These are phyloP conservation scores for Tetrastigma voinierianum DNA, from an alignment of 164 flowering plant species.

Conservation along the genomic window DNA sequence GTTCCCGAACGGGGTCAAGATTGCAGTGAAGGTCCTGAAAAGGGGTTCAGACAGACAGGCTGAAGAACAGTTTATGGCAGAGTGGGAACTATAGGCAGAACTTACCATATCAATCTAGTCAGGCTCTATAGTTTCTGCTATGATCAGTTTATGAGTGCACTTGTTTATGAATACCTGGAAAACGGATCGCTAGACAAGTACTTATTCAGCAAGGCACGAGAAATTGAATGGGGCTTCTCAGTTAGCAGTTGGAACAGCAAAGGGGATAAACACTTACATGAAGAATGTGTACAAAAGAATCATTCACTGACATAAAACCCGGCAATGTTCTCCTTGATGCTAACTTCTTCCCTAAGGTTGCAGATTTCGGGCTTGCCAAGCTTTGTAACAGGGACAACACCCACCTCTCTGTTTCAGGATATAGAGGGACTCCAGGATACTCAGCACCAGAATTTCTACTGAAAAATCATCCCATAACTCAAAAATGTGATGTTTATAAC, in stretches of 20 bases:
- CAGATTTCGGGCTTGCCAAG: conserved; percentile 16
- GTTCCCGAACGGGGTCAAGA: background rate
- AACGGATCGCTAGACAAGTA: conserved; percentile 3
- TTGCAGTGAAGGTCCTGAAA: conserved; percentile 5
- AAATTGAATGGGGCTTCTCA: background rate
- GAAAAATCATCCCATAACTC: conserved; percentile 1
- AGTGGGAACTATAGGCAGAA: conserved; percentile 12
- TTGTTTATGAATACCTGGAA: conserved; percentile 11
- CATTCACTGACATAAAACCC: conserved; percentile 14
- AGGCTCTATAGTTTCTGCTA: conserved; percentile 11
- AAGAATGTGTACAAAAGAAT: conserved; percentile 10
- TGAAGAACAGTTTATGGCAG: conserved; percentile 14
- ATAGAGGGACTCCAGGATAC: conserved; percentile 6
- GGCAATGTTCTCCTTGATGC: conserved; percentile 11
- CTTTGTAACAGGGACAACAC: conserved; percentile 5
- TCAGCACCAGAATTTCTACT: conserved; percentile 9
- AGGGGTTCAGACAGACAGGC: background rate
- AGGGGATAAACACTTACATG: conserved; percentile 13
- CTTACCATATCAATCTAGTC: conserved; percentile 8
- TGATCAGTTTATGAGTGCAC: background rate
- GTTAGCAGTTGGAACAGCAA: conserved; percentile 13
- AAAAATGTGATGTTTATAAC: conserved; percentile 19
- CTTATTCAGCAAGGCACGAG: background rate
- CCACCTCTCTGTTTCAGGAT: background rate
- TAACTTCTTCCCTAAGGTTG: conserved; percentile 7